Conservation (phyloP, 495 filamentous ascomycete genomes). For the Astrothelium macrocarpum region DNA sequence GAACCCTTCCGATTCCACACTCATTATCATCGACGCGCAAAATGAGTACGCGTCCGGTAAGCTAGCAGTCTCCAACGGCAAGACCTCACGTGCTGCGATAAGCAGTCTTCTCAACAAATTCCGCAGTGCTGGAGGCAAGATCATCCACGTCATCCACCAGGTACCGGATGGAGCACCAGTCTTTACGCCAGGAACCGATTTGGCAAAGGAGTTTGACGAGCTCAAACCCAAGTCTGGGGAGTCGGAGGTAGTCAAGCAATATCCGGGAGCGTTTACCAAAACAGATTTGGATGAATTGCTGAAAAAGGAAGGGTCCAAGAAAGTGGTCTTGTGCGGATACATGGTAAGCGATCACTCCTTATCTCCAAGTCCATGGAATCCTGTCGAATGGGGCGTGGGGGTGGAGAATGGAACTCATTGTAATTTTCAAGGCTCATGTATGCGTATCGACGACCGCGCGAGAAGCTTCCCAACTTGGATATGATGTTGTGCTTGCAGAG, state of each 20-base stretch:
- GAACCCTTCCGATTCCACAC: constrained; percentile 41
- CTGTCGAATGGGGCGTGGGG: too few species aligned
- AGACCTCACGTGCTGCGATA: constrained; percentile 39
- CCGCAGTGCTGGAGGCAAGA: constrained; percentile 37
- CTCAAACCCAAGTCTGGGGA: constrained; percentile 39
- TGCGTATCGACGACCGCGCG: constrained; percentile 52
- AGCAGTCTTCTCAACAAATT: constrained; percentile 42
- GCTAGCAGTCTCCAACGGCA: constrained; percentile 42
- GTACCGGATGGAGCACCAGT: constrained; percentile 49
- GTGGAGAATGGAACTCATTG: constrained; percentile 1
- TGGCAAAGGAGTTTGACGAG: constrained; percentile 46
- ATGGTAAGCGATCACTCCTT: constrained; percentile 25
- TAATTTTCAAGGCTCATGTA: constrained; percentile 42
- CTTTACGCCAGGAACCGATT: constrained; percentile 45
- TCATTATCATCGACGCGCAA: constrained; percentile 58
- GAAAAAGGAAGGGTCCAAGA: constrained; percentile 30
- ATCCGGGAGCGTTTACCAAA: constrained; percentile 40
- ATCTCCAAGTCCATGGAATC: too few species aligned
- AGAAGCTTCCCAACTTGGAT: constrained; percentile 45
- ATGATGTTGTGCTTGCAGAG: constrained; percentile 46
- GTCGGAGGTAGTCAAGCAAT: constrained; percentile 40
- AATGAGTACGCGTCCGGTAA: constrained; percentile 50
- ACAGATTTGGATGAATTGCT: constrained; percentile 39
- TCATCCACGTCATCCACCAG: constrained; percentile 50
- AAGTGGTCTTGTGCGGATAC: constrained; percentile 45